Conservation (phyloP, 345 rosid species). For the Triadica sebifera region DNA sequence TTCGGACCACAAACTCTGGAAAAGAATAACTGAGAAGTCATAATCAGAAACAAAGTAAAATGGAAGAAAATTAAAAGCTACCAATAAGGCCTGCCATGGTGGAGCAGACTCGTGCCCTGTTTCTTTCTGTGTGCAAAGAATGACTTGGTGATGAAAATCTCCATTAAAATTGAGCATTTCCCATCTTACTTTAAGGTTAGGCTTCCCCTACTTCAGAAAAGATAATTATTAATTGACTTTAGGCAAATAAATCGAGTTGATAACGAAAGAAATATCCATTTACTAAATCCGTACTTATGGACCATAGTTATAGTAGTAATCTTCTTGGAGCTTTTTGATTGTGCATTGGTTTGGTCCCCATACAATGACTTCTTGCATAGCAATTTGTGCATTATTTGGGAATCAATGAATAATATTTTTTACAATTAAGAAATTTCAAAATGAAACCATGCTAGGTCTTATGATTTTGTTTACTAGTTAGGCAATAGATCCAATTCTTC, state of each 20-base stretch:
- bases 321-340: slow-evolving; percentile 21
- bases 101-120: slow-evolving; percentile 23
- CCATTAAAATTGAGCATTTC: slow-evolving; percentile 6
- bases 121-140: background rate
- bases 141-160: slow-evolving; percentile 13
- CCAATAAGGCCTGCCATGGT: slow-evolving; percentile 26
- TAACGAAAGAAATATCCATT: background rate
- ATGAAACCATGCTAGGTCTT: too few species aligned
- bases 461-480: too few species aligned
- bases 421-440: too few species aligned
- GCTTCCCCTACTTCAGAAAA: slow-evolving; percentile 3
- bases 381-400: background rate
- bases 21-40: slow-evolving; percentile 28
- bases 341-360: background rate
- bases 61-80: slow-evolving; percentile 1
- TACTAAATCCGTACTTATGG: slow-evolving; percentile 6
- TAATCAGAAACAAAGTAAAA: slow-evolving; percentile 22
- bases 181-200: background rate
- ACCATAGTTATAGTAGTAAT: slow-evolving; percentile 1
- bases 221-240: slow-evolving; percentile 14
- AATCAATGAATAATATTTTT: too few species aligned
- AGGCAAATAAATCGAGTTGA: background rate
- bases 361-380: background rate
- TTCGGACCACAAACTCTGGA: slow-evolving; percentile 21
- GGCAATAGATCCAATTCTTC: too few species aligned